Percentiles rank a stretch among this genome's conserved stretches.
Evolutionary conservation across 176 grass and related monocot species (phyloP).

Genomic region (Dactylis glomerata): DNA sequence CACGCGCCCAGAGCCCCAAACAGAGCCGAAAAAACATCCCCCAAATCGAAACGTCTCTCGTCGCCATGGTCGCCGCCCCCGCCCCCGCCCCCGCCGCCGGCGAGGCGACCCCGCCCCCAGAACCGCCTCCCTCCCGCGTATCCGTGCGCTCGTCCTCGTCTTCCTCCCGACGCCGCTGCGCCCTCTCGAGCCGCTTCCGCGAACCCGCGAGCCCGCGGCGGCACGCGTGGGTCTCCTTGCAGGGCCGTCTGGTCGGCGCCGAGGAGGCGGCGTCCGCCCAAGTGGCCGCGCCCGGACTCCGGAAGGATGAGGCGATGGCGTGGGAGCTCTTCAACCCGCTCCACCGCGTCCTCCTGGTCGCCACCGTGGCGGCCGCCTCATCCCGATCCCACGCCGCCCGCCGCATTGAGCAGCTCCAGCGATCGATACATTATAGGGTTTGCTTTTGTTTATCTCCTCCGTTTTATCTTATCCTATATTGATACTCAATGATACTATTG

Average conservation of each 20-base stretch:
- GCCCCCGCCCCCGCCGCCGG: slow-evolving; percentile 21
- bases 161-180: slow-evolving; percentile 25
- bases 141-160: neutral
- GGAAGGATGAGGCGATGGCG: slow-evolving; percentile 28
- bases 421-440: slow-evolving; percentile 70
- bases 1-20: slow-evolving; percentile 43
- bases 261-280: slow-evolving; percentile 49
- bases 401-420: slow-evolving; percentile 61
- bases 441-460: neutral
- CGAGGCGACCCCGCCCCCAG: slow-evolving; percentile 29
- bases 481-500: neutral
- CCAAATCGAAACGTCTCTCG: slow-evolving; percentile 15
- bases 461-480: neutral
- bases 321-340: slow-evolving; percentile 92
- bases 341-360: slow-evolving; percentile 74
- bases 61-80: slow-evolving; percentile 40
- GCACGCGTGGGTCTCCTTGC: slow-evolving; percentile 59
- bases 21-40: neutral
- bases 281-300: slow-evolving; percentile 33
- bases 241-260: slow-evolving; percentile 66
- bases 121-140: slow-evolving; percentile 23
- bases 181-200: slow-evolving; percentile 52
- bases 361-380: slow-evolving; percentile 65
- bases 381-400: slow-evolving; percentile 54
- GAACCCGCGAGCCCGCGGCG: slow-evolving; percentile 43